Evolutionary conservation across 2,329 filamentous ascomycete genomes (phyloP).

Genomic region (Aspergillus amoenus): DNA sequence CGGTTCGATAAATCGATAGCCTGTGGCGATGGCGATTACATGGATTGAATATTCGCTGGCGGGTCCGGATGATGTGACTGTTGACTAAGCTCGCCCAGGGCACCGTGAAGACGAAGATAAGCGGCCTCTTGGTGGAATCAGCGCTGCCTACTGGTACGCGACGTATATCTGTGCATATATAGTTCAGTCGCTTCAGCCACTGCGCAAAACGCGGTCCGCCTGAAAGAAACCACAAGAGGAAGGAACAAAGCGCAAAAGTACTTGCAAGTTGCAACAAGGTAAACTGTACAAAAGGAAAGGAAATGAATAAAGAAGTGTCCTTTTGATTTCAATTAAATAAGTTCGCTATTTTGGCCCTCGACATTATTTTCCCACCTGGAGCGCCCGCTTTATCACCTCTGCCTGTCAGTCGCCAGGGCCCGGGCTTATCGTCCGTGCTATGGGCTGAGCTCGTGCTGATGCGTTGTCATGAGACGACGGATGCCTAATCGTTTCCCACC

Average conservation of each 20-base stretch:
- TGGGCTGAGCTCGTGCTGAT: neutral
- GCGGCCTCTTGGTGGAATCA: neutral
- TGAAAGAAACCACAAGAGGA: neutral
- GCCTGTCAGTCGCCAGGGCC: neutral
- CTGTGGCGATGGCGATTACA: constrained; percentile 4
- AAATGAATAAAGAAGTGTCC: neutral
- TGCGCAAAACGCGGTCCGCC: neutral
- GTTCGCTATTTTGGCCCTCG: neutral
- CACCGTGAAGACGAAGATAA: constrained; percentile 5
- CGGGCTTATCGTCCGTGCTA: constrained; percentile 7
- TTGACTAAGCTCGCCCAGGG: constrained; percentile 22
- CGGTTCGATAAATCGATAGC: neutral
- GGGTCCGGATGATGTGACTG: constrained; percentile 16
- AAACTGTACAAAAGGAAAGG: neutral
- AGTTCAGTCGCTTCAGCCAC: neutral
- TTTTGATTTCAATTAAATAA: neutral
- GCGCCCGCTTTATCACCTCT: constrained; percentile 7
- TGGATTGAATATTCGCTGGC: neutral
- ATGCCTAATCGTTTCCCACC: too few species aligned
- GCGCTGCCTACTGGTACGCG: neutral
- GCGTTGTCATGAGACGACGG: neutral
- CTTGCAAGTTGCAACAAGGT: too few species aligned
- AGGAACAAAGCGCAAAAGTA: neutral
- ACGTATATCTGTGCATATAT: neutral
- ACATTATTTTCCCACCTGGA: constrained; percentile 7